Conservation (phyloP, 352 stramenopile species). For the Aphanomyces invadans region DNA sequence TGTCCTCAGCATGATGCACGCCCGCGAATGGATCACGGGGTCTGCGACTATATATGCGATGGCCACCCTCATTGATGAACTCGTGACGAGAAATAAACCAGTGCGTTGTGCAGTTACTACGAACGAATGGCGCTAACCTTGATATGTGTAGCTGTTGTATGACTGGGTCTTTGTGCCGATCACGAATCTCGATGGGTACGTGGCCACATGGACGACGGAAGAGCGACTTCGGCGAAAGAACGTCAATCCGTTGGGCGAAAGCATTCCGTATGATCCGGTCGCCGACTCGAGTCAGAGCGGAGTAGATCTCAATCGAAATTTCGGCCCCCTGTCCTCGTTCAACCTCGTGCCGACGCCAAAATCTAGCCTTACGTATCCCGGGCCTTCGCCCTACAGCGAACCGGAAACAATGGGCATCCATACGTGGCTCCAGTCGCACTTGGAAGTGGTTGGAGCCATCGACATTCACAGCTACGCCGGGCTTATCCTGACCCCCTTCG, state of each 20-base stretch:
- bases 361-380: conserved; percentile 29
- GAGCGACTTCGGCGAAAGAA: conserved; percentile 34
- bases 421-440: conserved; percentile 30
- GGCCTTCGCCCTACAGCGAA: conserved; percentile 29
- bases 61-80: conserved; percentile 28
- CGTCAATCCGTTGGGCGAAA: conserved; percentile 23
- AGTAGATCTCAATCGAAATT: conserved; percentile 37
- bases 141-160: conserved; percentile 14
- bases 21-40: conserved; percentile 33
- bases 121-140: background rate
- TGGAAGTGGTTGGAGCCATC: conserved; percentile 27
- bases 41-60: conserved; percentile 30
- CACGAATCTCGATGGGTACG: conserved; percentile 33
- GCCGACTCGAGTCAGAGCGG: conserved; percentile 13
- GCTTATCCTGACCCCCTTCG: conserved; percentile 31
- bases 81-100: background rate
- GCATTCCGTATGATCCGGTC: conserved; percentile 3
- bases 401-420: conserved; percentile 31
- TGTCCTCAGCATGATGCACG: conserved; percentile 32
- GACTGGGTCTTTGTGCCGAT: conserved; percentile 36
- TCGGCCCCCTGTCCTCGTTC: conserved; percentile 28
- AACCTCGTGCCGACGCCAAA: conserved; percentile 23
- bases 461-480: conserved; percentile 32
- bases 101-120: background rate
- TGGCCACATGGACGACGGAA: conserved; percentile 27